phyloP scores from a whole-genome alignment of 1,139 yeast genomes.

The Lodderomyces pseudojiufengensis region DNA sequence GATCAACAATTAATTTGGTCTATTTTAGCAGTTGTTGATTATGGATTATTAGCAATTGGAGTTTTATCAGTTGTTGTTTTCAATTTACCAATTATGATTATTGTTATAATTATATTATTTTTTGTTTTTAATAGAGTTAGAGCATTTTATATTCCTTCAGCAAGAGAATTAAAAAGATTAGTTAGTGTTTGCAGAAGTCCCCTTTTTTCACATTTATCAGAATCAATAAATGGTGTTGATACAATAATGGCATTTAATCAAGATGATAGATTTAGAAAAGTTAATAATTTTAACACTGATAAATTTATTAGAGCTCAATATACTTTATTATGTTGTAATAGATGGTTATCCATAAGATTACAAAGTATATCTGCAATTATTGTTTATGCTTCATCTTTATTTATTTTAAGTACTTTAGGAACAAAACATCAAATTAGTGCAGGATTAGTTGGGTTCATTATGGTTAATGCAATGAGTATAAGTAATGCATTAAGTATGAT shows the following conservation, averaged over 20 bases:
- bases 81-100: constrained; percentile 33
- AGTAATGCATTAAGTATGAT: constrained; percentile 30
- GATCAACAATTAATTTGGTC: constrained; percentile 32
- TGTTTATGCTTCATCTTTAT: constrained; percentile 26
- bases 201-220: constrained; percentile 35
- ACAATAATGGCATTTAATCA: constrained; percentile 33
- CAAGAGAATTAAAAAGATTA: constrained; percentile 36
- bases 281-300: constrained; percentile 21
- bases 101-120: constrained; percentile 22
- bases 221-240: constrained; percentile 36
- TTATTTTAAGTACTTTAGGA: constrained; percentile 23
- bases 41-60: constrained; percentile 21
- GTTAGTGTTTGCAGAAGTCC: constrained; percentile 32
- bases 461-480: constrained; percentile 34
- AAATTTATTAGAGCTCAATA: constrained; percentile 20
- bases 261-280: constrained; percentile 24
- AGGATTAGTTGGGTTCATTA: constrained; percentile 35
- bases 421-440: constrained; percentile 24
- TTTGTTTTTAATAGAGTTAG: constrained; percentile 29
- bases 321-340: constrained; percentile 22
- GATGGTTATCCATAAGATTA: constrained; percentile 41
- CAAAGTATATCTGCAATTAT: constrained; percentile 33
- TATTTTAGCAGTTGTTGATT: constrained; percentile 21
- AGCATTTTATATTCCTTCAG: constrained; percentile 30
- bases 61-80: constrained; percentile 27